Evolutionary conservation across 2,329 filamentous ascomycete genomes (phyloP).

Genomic region (Pyrenochaeta sp.): DNA sequence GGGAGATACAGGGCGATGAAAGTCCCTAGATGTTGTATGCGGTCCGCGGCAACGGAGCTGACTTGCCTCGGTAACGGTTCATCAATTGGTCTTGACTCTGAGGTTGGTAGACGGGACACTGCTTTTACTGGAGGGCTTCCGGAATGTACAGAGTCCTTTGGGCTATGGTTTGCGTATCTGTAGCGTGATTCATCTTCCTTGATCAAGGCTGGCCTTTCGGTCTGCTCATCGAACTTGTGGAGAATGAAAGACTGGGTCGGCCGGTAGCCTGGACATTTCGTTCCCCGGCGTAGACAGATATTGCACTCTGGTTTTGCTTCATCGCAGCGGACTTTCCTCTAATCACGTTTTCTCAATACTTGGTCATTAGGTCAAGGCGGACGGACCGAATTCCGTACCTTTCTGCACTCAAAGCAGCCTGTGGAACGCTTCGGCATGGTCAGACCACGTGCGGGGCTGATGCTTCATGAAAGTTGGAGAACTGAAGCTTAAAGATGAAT

Average conservation of each 20-base stretch:
- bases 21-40: slow-evolving; percentile 42
- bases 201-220: slow-evolving; percentile 39
- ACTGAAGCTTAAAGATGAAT: background rate
- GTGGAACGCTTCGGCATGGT: slow-evolving; percentile 47
- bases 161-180: slow-evolving; percentile 36
- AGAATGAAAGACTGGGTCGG: slow-evolving; percentile 45
- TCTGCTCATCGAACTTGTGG: slow-evolving; percentile 40
- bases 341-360: slow-evolving; percentile 7
- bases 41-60: slow-evolving; percentile 44
- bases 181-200: slow-evolving; percentile 46
- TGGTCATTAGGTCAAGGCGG: slow-evolving; percentile 8
- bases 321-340: slow-evolving; percentile 47
- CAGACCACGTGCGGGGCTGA: slow-evolving; percentile 11
- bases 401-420: slow-evolving; percentile 48
- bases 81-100: slow-evolving; percentile 21
- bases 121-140: slow-evolving; percentile 6
- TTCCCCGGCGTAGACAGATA: slow-evolving; percentile 42
- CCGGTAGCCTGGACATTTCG: slow-evolving; percentile 46
- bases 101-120: slow-evolving; percentile 17
- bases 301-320: slow-evolving; percentile 46
- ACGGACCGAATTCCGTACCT: slow-evolving; percentile 24
- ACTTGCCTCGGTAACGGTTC: slow-evolving; percentile 37
- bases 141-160: slow-evolving; percentile 9
- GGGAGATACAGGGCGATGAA: slow-evolving; percentile 45
- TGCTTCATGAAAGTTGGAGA: slow-evolving; percentile 6